Evolutionary conservation across 495 filamentous ascomycete species (phyloP), one percentile per base, ranked within the genome.

Genomic region (Cercophora scortea): DNA sequence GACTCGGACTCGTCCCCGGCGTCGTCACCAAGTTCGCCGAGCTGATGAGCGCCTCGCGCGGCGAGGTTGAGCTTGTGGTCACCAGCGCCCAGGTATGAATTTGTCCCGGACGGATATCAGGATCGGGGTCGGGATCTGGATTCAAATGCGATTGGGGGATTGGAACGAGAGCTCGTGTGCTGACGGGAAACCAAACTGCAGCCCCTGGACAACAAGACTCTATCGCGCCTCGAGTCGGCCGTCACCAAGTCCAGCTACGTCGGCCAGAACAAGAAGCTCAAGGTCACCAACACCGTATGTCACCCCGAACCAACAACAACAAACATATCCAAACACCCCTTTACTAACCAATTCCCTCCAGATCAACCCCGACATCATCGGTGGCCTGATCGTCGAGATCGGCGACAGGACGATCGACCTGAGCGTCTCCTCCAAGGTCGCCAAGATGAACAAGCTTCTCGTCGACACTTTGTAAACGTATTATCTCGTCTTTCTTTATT

Each of bases 391-490:
- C 56, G 93, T 98, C 63, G 92, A 98, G 72, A 88, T 98, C 61
- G 91, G 90, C 63, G 94, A 96, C 79, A 87, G 94, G 63, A 97
- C 93, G 66, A 93, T 98, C 66, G 93, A 98, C 73, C 86, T 96
- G 54, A 91, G 86, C 76, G 89, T 98, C 61, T 93, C 93, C 12
- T 77, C 88, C 66, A 93, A 89, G 83, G 87, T 98, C 73, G 78
- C 87, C 70, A 94, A 90, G 81, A 86, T 97, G 84, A 98, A 97
- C 87, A 98, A 98, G 85, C 85, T 95, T 67, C 85, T 98, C 63
- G 89, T 80, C 56, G 94, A 98, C 76, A 80, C 87, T 68, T 75
- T 97, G 85, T 98, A 90, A 90, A 90, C 63, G 43, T 70, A 52
- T 66, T 61, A n/a, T 61, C 53, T 51, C 42, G 61, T 57, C 52